Evolutionary conservation across 2,329 filamentous ascomycete genomes (phyloP).

Genomic region (Paecilomyces sp.): DNA sequence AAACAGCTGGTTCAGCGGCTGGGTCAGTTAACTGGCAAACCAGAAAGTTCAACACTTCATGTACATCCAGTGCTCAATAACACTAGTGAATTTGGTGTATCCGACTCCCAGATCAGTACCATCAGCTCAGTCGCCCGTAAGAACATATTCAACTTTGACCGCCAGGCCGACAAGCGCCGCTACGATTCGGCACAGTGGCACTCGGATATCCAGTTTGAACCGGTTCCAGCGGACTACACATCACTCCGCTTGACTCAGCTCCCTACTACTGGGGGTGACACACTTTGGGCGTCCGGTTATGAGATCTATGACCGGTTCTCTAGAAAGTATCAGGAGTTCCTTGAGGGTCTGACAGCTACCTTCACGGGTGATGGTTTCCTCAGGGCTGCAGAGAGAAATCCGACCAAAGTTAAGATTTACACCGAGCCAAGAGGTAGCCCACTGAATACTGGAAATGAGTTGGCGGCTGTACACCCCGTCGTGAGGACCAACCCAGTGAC

Average conservation of each 20-base stretch:
- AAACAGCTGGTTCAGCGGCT: not conserved
- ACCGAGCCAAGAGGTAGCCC: not conserved
- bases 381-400: not conserved
- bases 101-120: not conserved
- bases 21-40: not conserved
- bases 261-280: slow-evolving; percentile 53
- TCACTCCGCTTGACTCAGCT: slow-evolving; percentile 52
- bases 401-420: not conserved
- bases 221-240: slow-evolving; percentile 57
- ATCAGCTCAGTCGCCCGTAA: not conserved
- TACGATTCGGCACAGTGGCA: slow-evolving; percentile 45
- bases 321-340: slow-evolving; percentile 48
- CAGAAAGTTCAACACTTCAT: not conserved
- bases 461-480: not conserved
- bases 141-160: not conserved
- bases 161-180: slow-evolving; percentile 11
- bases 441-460: not conserved
- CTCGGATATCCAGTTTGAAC: slow-evolving; percentile 60
- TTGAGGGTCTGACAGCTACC: slow-evolving; percentile 28
- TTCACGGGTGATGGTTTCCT: slow-evolving; percentile 25
- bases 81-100: not conserved
- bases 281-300: slow-evolving; percentile 62
- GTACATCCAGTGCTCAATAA: not conserved
- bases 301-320: slow-evolving; percentile 60
- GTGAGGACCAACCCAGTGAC: not conserved